phyloP scores from a whole-genome alignment of 768 basidiomycete species.

The Steccherinum ochraceum region DNA sequence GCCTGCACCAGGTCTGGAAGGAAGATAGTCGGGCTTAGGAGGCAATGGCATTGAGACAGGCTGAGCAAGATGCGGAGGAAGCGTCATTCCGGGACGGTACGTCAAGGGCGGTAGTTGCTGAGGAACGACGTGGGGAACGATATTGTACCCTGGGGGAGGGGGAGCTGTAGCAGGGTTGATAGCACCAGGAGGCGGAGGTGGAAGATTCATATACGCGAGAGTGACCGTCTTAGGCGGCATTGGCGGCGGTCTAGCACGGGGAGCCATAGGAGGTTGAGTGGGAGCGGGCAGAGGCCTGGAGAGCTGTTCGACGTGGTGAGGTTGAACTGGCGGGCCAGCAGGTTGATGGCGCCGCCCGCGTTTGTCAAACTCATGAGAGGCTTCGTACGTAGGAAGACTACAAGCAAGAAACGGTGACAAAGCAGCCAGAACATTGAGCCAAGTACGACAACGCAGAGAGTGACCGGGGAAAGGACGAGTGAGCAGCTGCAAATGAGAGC shows the following conservation, averaged over 20 bases:
- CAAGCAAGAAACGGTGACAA: not conserved
- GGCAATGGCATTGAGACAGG: not conserved
- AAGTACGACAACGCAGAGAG: not conserved
- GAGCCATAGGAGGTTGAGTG: conserved; percentile 12
- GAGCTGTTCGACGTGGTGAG: conserved; percentile 12
- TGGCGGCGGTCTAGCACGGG: conserved; percentile 28
- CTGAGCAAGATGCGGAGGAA: conserved; percentile 7
- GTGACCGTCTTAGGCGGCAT: conserved; percentile 22
- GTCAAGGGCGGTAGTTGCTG: conserved; percentile 14
- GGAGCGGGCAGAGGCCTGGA: conserved; percentile 20
- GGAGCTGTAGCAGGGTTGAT: conserved; percentile 5
- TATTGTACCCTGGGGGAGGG: conserved; percentile 9
- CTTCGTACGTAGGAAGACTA: conserved; percentile 72
- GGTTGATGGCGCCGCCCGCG: conserved; percentile 48
- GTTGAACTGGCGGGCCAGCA: conserved; percentile 15
- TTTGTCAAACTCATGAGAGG: conserved; percentile 80
- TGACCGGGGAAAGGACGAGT: not conserved
- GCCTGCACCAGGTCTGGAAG: conserved; percentile 3
- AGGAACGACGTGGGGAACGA: conserved; percentile 8
- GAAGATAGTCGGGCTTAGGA: conserved; percentile 4
- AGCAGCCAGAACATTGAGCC: not conserved
- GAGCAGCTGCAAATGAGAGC: not conserved
- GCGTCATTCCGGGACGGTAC: conserved; percentile 15
- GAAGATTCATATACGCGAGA: conserved; percentile 23
- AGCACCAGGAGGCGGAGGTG: conserved; percentile 9